These are phyloP conservation scores for Sanghuangporus sanghuang DNA, from an alignment of 1,284 basidiomycete genomes.

Conservation along the genomic window DNA sequence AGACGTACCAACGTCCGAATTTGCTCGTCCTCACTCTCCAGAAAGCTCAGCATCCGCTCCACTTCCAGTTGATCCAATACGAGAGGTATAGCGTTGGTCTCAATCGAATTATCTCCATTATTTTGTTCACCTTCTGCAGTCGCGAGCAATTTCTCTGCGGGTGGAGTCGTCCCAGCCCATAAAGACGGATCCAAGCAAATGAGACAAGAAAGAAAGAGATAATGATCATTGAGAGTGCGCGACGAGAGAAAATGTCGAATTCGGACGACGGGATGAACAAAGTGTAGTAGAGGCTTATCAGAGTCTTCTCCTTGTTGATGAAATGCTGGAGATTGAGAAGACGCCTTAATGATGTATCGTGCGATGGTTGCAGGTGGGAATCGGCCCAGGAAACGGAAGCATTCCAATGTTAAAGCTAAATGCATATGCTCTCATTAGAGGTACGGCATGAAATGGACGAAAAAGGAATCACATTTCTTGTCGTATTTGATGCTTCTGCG, in stretches of 20 bases:
- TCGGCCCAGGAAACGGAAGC: constrained; percentile 42
- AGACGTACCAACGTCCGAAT: constrained; percentile 52
- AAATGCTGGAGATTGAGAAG: neutral
- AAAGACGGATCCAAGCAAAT: constrained; percentile 46
- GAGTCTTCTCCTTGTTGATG: neutral
- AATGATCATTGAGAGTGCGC: constrained; percentile 50
- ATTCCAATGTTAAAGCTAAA: constrained; percentile 40
- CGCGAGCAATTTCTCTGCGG: neutral
- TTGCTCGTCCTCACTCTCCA: constrained; percentile 53
- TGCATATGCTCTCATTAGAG: neutral
- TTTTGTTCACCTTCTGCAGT: neutral
- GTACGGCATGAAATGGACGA: neutral
- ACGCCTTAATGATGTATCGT: constrained; percentile 24
- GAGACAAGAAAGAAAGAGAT: constrained; percentile 61
- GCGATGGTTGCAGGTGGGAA: constrained; percentile 26
- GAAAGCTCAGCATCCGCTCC: constrained; percentile 56
- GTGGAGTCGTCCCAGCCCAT: constrained; percentile 52
- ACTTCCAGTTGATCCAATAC: constrained; percentile 65
- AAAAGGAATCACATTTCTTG: neutral
- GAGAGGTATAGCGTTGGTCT: constrained; percentile 35
- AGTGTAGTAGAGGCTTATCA: constrained; percentile 17
- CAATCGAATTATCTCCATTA: neutral
- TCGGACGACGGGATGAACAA: constrained; percentile 35
- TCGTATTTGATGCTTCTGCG: constrained; percentile 7
- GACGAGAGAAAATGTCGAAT: constrained; percentile 57